Evolutionary conservation across 139 green algal species (phyloP).

Genomic region (Chlamydomonas applanata): DNA sequence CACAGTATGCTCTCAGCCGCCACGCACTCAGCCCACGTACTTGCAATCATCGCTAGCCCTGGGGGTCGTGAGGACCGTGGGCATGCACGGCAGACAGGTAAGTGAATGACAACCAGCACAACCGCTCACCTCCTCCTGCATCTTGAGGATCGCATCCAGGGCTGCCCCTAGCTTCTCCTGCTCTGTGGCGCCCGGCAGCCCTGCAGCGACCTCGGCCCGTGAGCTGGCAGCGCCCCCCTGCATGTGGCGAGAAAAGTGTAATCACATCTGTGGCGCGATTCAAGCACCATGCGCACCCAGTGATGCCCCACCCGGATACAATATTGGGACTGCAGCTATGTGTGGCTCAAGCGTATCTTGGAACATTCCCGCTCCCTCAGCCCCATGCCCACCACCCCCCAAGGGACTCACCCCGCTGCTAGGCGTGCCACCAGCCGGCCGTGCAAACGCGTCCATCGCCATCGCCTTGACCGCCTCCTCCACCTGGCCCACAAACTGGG

Average conservation of each 20-base stretch:
- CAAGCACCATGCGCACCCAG: too few relatives aligned
- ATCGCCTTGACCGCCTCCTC: slow-evolving; percentile 35
- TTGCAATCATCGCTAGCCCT: too few relatives aligned
- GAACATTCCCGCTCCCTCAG: neutral
- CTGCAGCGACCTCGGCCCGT: neutral
- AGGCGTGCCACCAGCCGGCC: neutral
- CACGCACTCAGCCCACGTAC: too few relatives aligned
- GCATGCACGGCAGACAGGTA: too few relatives aligned
- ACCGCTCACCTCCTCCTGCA: slow-evolving; percentile 41
- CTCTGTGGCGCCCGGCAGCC: slow-evolving; percentile 20
- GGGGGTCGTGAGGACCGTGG: too few relatives aligned
- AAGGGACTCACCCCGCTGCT: neutral
- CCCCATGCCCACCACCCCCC: neutral
- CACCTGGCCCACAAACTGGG: slow-evolving; percentile 30
- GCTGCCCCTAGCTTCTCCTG: slow-evolving; percentile 35
- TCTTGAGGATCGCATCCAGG: slow-evolving; percentile 27
- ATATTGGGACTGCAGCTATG: too few relatives aligned
- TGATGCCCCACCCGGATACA: too few relatives aligned
- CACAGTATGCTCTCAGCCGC: too few relatives aligned
- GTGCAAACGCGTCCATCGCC: slow-evolving; percentile 29
- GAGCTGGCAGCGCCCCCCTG: neutral
- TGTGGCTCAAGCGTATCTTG: too few relatives aligned
- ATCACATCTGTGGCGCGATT: too few relatives aligned
- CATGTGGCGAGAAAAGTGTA: too few relatives aligned
- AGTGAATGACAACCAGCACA: too few relatives aligned